Evolutionary conservation across 495 filamentous ascomycete species (phyloP).

Genomic region (Letharia columbiana): DNA sequence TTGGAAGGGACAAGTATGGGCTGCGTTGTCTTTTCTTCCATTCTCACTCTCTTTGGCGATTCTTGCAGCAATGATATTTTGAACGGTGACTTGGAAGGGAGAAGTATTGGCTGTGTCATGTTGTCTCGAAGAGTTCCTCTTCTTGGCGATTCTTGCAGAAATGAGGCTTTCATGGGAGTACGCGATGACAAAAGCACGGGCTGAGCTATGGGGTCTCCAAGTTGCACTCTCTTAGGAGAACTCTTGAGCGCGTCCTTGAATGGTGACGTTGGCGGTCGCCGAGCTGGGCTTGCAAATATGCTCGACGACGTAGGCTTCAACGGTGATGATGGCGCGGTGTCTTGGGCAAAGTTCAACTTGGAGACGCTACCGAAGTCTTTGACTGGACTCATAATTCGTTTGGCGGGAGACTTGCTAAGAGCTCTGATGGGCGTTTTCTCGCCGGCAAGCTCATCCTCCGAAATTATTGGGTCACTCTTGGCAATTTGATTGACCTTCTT

Average conservation of each 20-base stretch:
- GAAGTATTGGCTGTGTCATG: constrained; percentile 29
- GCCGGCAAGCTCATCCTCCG: constrained; percentile 44
- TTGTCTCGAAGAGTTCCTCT: constrained; percentile 36
- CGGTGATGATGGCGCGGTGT: constrained; percentile 25
- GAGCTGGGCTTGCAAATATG: constrained; percentile 43
- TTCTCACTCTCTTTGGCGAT: constrained; percentile 38
- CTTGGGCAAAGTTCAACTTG: constrained; percentile 33
- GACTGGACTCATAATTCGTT: constrained; percentile 29
- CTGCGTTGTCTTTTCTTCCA: constrained; percentile 33
- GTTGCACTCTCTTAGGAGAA: constrained; percentile 30
- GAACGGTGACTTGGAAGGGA: constrained; percentile 29
- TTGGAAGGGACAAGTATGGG: constrained; percentile 27
- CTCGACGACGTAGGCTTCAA: constrained; percentile 10
- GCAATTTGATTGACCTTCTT: constrained; percentile 48
- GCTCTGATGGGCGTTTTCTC: constrained; percentile 36
- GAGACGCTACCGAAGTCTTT: constrained; percentile 28
- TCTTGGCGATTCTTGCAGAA: constrained; percentile 40
- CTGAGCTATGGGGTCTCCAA: constrained; percentile 15
- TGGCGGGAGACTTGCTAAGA: constrained; percentile 35
- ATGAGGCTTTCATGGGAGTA: constrained; percentile 24
- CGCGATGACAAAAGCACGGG: constrained; percentile 15
- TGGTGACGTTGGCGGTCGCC: constrained; percentile 42
- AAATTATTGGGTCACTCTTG: constrained; percentile 37
- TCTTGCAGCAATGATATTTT: constrained; percentile 26
- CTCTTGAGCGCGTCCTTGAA: constrained; percentile 38